These are phyloP conservation scores for Saturnispora ahearnii DNA, from an alignment of 805 yeast genomes.

Conservation along the genomic window DNA sequence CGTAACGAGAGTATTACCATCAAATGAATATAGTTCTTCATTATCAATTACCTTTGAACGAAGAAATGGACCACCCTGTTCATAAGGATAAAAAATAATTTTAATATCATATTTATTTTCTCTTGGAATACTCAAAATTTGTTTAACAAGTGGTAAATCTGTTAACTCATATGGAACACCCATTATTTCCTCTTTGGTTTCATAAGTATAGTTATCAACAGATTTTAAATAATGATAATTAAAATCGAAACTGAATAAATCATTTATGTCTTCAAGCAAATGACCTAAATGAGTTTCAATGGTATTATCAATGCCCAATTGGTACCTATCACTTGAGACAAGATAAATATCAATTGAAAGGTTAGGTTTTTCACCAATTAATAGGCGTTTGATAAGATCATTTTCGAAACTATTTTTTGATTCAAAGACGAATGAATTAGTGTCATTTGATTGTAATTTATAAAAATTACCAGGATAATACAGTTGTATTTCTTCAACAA, in stretches of 20 bases:
- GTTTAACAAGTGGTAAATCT: slow-evolving; percentile 18
- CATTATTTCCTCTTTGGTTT: slow-evolving; percentile 9
- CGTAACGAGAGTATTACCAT: slow-evolving; percentile 16
- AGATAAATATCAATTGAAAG: slow-evolving; percentile 8
- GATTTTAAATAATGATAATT: neutral
- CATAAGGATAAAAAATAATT: slow-evolving; percentile 22
- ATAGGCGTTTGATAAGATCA: neutral
- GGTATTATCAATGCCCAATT: slow-evolving; percentile 18
- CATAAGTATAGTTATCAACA: neutral
- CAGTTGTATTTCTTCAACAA: slow-evolving; percentile 19
- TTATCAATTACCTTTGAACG: slow-evolving; percentile 13
- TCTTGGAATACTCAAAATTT: neutral
- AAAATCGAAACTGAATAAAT: slow-evolving; percentile 6
- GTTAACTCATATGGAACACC: slow-evolving; percentile 19
- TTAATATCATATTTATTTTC: slow-evolving; percentile 4
- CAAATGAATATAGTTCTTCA: slow-evolving; percentile 11
- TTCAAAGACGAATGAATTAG: neutral
- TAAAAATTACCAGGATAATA: slow-evolving; percentile 20
- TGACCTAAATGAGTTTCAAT: slow-evolving; percentile 10
- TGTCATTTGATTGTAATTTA: slow-evolving; percentile 4
- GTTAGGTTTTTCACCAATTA: neutral
- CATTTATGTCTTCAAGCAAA: neutral
- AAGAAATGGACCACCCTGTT: slow-evolving; percentile 16
- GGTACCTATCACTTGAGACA: slow-evolving; percentile 2
- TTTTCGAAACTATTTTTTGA: neutral